Evolutionary conservation across 805 yeast species (phyloP), one percentile per base, ranked within the genome.

Genomic region (Candida nemodendra): DNA sequence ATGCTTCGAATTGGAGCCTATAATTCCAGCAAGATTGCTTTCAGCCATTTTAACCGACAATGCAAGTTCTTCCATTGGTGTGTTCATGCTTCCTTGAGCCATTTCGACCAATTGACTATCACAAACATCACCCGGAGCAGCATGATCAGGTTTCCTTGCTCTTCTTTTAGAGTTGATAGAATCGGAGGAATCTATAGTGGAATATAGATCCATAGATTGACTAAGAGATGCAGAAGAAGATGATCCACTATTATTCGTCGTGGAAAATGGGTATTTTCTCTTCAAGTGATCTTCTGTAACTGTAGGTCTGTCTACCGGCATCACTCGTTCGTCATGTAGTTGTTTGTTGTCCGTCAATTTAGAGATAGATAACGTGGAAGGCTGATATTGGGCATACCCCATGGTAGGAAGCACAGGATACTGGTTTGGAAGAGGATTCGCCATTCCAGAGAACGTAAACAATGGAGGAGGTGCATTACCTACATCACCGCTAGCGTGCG

Each of bases 11-110:
- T 32, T 39, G 12, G 42, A 32, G 1, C 44, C 44, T 12, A 35
- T 35, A 33, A 44, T 36, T 13, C 37, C 47, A 3, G 41, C 39
- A 47, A 47, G 38, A 22, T 47, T 66, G 17, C 28, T 38, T 18
- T 49, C 73, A 15, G 66, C 50, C 30, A 47, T 44, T 42, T 60
- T 64, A 29, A 68, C 59, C 9, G 59, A 49, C 5, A 49, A 27
- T 1, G 72, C 72, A 19, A 68, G 51, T 18, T 65, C 67, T 7
- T 59, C 53, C 18, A 67, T 51, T 4, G 72, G 66, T 5, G 57
- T 48, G 9, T 56, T 53, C 8, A 62, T 36, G 5, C 62, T 58
- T 32, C 56, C 54, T 16, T 59, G 55, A 9, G 74, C 74, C 17
- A 66, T 37, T 26, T 59, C 64, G 34, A 63, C 64, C 37, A 69